Evolutionary conservation across 768 basidiomycete genomes (phyloP), one percentile per base, ranked within the genome.

Genomic region (Trametes villosa): DNA sequence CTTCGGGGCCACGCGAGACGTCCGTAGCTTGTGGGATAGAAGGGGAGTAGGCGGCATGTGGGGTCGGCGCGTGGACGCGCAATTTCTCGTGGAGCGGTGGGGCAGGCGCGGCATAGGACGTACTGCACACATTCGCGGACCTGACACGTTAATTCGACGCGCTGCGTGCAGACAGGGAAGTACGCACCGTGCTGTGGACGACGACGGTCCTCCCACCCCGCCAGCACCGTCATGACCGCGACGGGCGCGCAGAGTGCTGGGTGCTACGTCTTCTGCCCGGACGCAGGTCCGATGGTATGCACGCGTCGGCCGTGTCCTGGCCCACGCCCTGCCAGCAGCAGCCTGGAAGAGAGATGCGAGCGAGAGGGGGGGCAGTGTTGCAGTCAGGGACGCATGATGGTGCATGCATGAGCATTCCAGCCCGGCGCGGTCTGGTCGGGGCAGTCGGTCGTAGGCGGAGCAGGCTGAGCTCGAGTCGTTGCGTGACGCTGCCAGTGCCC

Each of bases 311-410:
- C 62, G 59, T 27, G 69, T 72, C 63, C 65, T 68, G 59, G 62
- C 45, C 69, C 69, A 86, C 47, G 83, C 84, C 50, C 78, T 79
- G 63, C 76, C 76, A 20, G 84, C 83, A 57, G 82, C 83, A 38
- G 74, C 74, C 56, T 81, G 81, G 4, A 84, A 74, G 46, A 79
- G 72, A 48, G 75, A 72, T 29, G 72, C 70, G 63, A 83, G 80
- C 12, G 71, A 60, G 22, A 66, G 47, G 33, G 61, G 55, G 66
- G 63, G 53, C 45, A 53, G 27, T 57, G 64, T 53, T 50, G 67
- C 65, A 57, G 72, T 66, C 57, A 69, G 71, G 48, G 69, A 31
- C 49, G 71, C 78, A 79, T 77, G 72, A 70, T 76, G 67, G 67
- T 69, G 70, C 79, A 80, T 80, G 72, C 78, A 79, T 75, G 65